Base-by-base conservation (phyloP, 306 rosid genomes). In the Cucurbita pepo region DNA sequence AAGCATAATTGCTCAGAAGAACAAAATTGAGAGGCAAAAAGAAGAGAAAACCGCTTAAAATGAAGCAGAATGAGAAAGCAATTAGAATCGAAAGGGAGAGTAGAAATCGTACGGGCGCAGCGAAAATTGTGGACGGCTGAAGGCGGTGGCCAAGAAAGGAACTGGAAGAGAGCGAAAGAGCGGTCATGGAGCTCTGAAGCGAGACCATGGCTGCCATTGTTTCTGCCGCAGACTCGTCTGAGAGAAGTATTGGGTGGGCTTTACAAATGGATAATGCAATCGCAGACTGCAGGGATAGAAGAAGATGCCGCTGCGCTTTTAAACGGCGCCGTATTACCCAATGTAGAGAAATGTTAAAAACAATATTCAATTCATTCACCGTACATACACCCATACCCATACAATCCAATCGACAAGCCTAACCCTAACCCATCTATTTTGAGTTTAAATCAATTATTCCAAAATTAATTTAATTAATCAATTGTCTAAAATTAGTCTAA, bases 201-300 rank as follows among this genome's bases (percentile, higher is more conserved):
- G 91, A 85, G 79, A 88, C 95, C 96, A 90, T 89, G 86, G 97
- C 89, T 79, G 91, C 96, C 92, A 90, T 89, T 77, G 56, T 78
- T 78, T 34, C 73, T 63, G 89, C 77, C 61, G 67, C 77, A 19
- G 41, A 38, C 15, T 55, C 11, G 69, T 6, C 44, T 14, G 43
- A 12, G 41, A 30, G 64, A 30, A 13, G 40, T 57, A 57, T 56
- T 56, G 38, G 62, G 8, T 1, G 41, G 13, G 63, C 63, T 57
- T 8, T 44, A 67, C 41, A 67, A 47, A 47, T 67, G 73, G 73
- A 67, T 67, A 67, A 67, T 30, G 72, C 56, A 45, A 25, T 6
- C 10, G 41, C 41, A 58, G 9, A 66, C 41, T 7, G 36, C 72
- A 5, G 1, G 21, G 72, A 67, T 59, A 30, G 43, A 59, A 30